A percentile compares a stretch with the other conserved stretches of the same genome.
These are phyloP conservation scores for Geotrichum carabidarum DNA, from an alignment of 1,139 yeast species.

Conservation along the genomic window DNA sequence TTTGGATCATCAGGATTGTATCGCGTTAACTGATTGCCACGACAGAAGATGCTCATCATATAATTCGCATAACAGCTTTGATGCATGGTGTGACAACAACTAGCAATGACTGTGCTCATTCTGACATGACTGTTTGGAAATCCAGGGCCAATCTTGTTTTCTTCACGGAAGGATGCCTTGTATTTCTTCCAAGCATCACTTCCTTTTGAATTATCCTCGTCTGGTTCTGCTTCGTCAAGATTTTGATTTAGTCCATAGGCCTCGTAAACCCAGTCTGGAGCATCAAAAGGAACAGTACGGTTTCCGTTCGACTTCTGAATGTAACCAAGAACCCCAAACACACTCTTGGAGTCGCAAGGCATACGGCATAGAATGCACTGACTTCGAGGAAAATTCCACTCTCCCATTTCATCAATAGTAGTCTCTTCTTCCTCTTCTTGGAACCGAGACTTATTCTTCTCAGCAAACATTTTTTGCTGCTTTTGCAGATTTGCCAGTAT, in stretches of 20 bases:
- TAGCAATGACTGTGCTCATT: constrained; percentile 53
- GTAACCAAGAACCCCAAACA: constrained; percentile 69
- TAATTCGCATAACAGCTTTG: constrained; percentile 67
- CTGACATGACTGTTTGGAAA: constrained; percentile 44
- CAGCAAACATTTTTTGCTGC: constrained; percentile 69
- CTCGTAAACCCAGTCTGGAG: constrained; percentile 60
- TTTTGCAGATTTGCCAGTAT: constrained; percentile 66
- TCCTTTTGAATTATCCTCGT: constrained; percentile 34
- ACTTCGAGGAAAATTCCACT: constrained; percentile 73
- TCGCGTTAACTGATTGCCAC: constrained; percentile 70
- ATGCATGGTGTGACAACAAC: constrained; percentile 96
- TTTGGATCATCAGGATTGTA: constrained; percentile 73
- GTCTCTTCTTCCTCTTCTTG: constrained; percentile 37
- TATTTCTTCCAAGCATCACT: constrained; percentile 41
- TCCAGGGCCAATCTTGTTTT: constrained; percentile 63
- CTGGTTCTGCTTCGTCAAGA: constrained; percentile 40
- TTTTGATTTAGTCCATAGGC: constrained; percentile 54
- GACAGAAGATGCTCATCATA: constrained; percentile 48
- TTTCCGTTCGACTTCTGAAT: constrained; percentile 57
- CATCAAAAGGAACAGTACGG: constrained; percentile 58
- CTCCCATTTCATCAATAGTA: constrained; percentile 39
- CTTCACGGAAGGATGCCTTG: constrained; percentile 36
- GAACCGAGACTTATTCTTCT: constrained; percentile 34
- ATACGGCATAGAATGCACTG: constrained; percentile 88
- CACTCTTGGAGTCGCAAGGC: constrained; percentile 62